phyloP scores from a whole-genome alignment of 2,329 filamentous ascomycete genomes.

The Fusarium palustre region DNA sequence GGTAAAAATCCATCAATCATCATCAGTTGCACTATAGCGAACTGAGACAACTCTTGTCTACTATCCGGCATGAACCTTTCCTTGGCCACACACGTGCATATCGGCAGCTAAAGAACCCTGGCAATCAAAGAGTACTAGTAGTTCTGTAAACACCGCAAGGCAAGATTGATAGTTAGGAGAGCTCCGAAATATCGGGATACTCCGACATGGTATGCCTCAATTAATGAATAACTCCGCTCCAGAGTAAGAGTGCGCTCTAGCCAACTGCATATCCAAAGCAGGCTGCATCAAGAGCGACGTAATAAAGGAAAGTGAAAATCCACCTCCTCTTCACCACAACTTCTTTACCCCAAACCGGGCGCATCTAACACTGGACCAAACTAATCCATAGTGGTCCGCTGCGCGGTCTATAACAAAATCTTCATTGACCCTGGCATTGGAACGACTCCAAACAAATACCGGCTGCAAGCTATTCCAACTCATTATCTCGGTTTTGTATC shows the following conservation, averaged over 20 bases:
- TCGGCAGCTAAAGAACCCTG: conserved; percentile 14
- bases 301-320: conserved; percentile 38
- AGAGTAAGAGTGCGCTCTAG: conserved; percentile 33
- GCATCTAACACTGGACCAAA: conserved; percentile 18
- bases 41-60: conserved; percentile 12
- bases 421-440: conserved; percentile 15
- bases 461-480: conserved; percentile 16
- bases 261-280: conserved; percentile 33
- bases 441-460: conserved; percentile 25
- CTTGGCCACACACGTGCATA: conserved; percentile 17
- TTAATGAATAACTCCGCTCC: conserved; percentile 42
- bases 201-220: conserved; percentile 40
- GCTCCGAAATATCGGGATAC: conserved; percentile 23
- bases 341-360: conserved; percentile 28
- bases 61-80: background rate
- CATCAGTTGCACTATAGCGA: background rate
- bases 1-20: background rate
- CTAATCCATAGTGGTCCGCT: conserved; percentile 7
- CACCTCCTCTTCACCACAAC: conserved; percentile 30
- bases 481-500: conserved; percentile 16
- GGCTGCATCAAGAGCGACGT: conserved; percentile 31
- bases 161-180: conserved; percentile 10
- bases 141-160: conserved; percentile 11
- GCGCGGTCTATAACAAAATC: conserved; percentile 32
- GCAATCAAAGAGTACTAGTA: conserved; percentile 4